Evolutionary conservation across 441 rosid genomes (phyloP), one percentile per base, ranked within the genome.

Genomic region (Viola pubescens): DNA sequence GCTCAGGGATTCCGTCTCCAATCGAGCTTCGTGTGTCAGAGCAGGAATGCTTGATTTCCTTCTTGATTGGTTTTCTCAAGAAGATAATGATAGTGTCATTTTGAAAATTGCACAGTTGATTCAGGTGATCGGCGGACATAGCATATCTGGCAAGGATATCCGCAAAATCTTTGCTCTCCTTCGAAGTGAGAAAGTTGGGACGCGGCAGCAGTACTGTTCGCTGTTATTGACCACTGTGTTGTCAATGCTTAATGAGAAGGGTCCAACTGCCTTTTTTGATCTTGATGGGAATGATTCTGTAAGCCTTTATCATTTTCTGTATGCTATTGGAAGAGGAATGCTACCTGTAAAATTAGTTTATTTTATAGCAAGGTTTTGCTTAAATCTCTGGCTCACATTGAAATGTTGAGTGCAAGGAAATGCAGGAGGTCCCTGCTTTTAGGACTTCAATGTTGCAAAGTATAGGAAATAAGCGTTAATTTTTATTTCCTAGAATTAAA

Each of bases 61-160:
- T 77, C 97, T 95, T 65, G 91, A 86, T 78, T 95, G 99, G 99
- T 95, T 91, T 82, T 82, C 84, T 47, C 71, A 78, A 72, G 99
- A 91, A 84, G 86, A 79, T 58, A 78, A 80, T 73, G 96, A 87
- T 69, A 71, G 65, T 66, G 85, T 83, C 70, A 79, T 91, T 69
- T 81, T 89, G 81, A 85, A 85, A 81, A 87, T 87, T 71, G 86
- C 94, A 11, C 97, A 86, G 71, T 80, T 95, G 74, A 82, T 86
- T 79, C 96, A 85, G 81, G 89, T 91, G 67, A 77, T 89, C 65
- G 99, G 99, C 74, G 99, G 99, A 69, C 96, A 95, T 81, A 91
- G 98, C 81, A 83, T 95, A 73, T 95, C 98, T 66, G 99, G 99
- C 70, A 95, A 89, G 87, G 99, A 95, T 78, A 89, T 95, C 37